Evolutionary conservation across 345 rosid species (phyloP).

Genomic region (Linum lewisii): DNA sequence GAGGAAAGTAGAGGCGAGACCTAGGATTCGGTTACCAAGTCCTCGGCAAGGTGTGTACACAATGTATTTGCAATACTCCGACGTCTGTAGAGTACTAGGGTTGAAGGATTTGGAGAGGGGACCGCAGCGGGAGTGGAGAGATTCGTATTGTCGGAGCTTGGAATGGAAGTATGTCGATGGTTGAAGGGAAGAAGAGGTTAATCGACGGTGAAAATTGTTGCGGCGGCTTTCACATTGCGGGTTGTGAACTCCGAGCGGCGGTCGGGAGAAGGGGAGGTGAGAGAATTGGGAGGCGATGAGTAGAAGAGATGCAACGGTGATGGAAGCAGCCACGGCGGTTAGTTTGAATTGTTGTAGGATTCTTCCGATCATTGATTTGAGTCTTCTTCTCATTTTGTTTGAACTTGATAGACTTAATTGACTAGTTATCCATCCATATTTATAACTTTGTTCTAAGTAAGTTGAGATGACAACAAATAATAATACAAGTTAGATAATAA

Average conservation of each 20-base stretch:
- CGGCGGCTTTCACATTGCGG: neutral
- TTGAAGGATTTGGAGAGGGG: neutral
- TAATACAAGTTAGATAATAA: no score
- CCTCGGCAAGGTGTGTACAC: neutral
- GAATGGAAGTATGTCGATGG: neutral
- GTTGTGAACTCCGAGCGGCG: neutral
- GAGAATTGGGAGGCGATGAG: no score
- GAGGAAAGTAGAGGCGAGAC: neutral
- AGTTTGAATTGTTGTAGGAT: no score
- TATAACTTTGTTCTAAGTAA: no score
- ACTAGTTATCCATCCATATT: no score
- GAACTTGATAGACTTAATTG: no score
- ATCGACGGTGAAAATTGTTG: neutral
- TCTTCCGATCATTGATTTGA: no score
- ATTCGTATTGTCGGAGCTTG: neutral
- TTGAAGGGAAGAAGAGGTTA: neutral
- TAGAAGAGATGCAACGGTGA: no score
- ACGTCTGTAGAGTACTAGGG: neutral
- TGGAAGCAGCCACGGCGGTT: no score
- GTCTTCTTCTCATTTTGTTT: no score
- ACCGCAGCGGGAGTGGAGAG: constrained; percentile 1
- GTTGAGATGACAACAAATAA: no score
- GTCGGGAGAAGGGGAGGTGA: no score
- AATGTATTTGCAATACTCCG: neutral
- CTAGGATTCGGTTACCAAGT: neutral